These are phyloP conservation scores for Amylostereum chailletii DNA, from an alignment of 1,284 basidiomycete species.

Conservation along the genomic window DNA sequence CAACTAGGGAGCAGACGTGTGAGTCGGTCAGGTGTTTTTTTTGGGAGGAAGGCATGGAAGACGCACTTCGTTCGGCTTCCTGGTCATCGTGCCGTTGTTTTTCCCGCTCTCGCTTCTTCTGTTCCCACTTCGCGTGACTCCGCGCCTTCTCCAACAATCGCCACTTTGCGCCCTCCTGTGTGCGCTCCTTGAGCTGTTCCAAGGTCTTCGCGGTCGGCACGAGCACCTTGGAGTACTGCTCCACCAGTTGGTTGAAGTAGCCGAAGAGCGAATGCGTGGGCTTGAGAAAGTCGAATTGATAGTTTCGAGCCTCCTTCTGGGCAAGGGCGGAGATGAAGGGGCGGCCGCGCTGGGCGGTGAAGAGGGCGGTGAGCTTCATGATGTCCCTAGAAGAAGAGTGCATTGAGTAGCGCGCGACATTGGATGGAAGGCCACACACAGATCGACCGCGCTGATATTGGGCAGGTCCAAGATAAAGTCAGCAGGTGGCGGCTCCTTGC, in stretches of 20 bases:
- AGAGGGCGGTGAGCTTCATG: conserved; percentile 91
- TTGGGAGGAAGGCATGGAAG: conserved; percentile 1
- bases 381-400: conserved; percentile 52
- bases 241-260: conserved; percentile 95
- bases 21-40: conserved; percentile 3
- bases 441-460: conserved; percentile 82
- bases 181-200: conserved; percentile 57
- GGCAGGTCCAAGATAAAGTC: conserved; percentile 89
- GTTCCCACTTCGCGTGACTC: conserved; percentile 86
- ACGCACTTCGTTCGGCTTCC: conserved; percentile 78
- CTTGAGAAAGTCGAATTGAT: conserved; percentile 96
- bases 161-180: conserved; percentile 60
- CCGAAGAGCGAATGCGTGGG: conserved; percentile 94
- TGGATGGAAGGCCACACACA: conserved; percentile 47
- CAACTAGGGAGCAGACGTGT: conserved; percentile 39
- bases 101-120: conserved; percentile 73
- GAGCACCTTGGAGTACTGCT: conserved; percentile 91
- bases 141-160: conserved; percentile 70
- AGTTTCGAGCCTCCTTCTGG: conserved; percentile 87
- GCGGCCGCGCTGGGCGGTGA: conserved; percentile 88
- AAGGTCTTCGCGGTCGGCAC: conserved; percentile 74
- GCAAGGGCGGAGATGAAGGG: conserved; percentile 83
- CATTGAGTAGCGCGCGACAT: conserved; percentile 11
- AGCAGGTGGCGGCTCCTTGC: conserved; percentile 74
- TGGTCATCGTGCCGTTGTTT: conserved; percentile 84